Conservation (phyloP, 352 stramenopile species). For the Saprolegnia parasitica region DNA sequence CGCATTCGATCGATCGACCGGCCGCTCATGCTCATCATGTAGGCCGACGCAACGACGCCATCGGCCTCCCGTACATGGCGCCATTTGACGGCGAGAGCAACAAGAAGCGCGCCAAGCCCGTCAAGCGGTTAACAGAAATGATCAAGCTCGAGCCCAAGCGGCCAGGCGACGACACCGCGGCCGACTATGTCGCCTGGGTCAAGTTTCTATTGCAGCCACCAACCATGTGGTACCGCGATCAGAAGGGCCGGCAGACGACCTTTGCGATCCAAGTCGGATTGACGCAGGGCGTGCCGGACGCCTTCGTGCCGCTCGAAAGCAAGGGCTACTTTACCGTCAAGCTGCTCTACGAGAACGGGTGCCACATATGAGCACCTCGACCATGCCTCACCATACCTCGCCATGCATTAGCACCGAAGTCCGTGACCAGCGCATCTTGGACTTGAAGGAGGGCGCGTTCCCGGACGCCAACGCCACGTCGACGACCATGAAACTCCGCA, state of each 20-base stretch:
- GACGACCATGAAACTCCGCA: slow-evolving; percentile 4
- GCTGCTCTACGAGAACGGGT: slow-evolving; percentile 3
- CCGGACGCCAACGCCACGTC: not conserved
- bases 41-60: slow-evolving; percentile 9
- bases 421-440: slow-evolving; percentile 4
- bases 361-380: not conserved
- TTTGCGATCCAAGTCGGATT: slow-evolving; percentile 1
- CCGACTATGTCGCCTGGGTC: slow-evolving; percentile 10
- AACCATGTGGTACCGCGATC: slow-evolving; percentile 1
- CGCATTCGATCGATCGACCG: not conserved
- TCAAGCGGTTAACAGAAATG: not conserved
- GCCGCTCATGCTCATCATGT: not conserved
- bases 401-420: not conserved
- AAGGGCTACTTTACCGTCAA: slow-evolving; percentile 7
- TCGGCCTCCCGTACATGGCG: not conserved
- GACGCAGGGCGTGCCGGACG: slow-evolving; percentile 1
- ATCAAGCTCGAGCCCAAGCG: slow-evolving; percentile 8
- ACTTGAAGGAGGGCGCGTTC: not conserved
- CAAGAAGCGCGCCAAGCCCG: slow-evolving; percentile 10
- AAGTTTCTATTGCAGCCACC: slow-evolving; percentile 2
- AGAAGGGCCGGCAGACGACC: slow-evolving; percentile 6
- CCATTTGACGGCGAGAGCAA: slow-evolving; percentile 4
- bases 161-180: no score
- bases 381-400: not conserved
- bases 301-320: not conserved